Evolutionary conservation across 805 yeast genomes (phyloP).

Genomic region (Isabelozyma gotoi): DNA sequence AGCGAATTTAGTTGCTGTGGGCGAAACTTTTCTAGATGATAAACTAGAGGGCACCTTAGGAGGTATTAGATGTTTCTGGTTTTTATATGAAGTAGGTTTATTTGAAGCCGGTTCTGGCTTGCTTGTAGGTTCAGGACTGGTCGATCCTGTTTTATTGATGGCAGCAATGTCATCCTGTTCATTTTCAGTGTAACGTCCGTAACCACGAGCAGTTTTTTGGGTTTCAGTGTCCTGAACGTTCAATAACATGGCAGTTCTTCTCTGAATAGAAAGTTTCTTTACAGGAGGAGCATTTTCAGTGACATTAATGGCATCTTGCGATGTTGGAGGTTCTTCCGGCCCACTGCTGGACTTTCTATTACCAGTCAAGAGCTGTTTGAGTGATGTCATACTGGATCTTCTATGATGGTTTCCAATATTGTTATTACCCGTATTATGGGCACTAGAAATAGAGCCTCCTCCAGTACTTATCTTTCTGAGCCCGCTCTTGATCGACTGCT

Average conservation of each 20-base stretch:
- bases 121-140: conserved; percentile 1
- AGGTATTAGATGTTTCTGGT: conserved; percentile 17
- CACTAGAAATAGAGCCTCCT: conserved; percentile 12
- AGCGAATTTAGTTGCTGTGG: background rate
- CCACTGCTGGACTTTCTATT: conserved; percentile 14
- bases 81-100: background rate
- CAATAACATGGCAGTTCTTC: conserved; percentile 53
- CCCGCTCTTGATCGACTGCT: conserved; percentile 28
- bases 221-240: conserved; percentile 37
- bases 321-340: conserved; percentile 1
- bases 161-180: conserved; percentile 35
- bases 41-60: conserved; percentile 37
- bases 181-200: conserved; percentile 69
- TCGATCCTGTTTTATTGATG: conserved; percentile 18
- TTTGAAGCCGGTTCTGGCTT: background rate
- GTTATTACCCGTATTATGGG: conserved; percentile 18
- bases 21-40: conserved; percentile 16
- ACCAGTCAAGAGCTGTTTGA: conserved; percentile 30
- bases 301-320: background rate
- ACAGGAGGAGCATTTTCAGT: conserved; percentile 4
- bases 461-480: conserved; percentile 40
- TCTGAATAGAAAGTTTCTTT: conserved; percentile 45
- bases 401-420: conserved; percentile 7
- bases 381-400: conserved; percentile 28
- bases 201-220: conserved; percentile 71